Evolutionary conservation across 257 asterid species (phyloP), one percentile per base, ranked within the genome.

Genomic region (Solanum corneliomulleri): DNA sequence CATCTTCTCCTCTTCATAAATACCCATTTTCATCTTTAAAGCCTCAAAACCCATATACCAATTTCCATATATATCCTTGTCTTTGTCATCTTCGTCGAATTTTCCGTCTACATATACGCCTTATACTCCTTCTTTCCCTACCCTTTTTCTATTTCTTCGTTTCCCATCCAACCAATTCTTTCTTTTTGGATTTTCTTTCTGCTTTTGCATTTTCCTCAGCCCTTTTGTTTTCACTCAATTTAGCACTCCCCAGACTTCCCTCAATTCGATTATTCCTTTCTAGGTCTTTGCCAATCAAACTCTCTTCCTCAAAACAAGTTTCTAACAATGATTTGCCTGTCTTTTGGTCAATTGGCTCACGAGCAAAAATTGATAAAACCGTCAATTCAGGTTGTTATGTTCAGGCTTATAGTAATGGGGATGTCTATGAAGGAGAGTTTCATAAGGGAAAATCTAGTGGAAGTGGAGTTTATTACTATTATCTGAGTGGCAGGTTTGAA

Each of bases 381-480:
- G 86, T 90, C 1, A 92, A 93, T 69, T 95, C 98, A 0, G 99
- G 98, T 78, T 94, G 92, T 86, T 93, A 87, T 89, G 98, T 95
- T 86, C 95, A 95, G 89, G 98, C 98, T 1, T 96, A 93, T 44
- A 92, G 95, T 88, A 96, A 96, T 37, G 98, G 99, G 60, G 99
- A 96, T 91, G 98, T 96, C 58, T 96, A 94, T 14, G 99, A 96
- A 93, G 98, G 99, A 9, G 98, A 96, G 92, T 96, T 93, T 90
- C 98, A 96, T 64, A 94, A 95, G 92, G 99, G 98, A 10, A 95
- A 94, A 82, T 93, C 97, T 84, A 94, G 95, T 88, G 98, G 99
- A 13, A 92, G 94, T 90, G 99, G 99, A 74, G 99, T 96, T n/a
- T 96, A 95, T 92, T 95, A 94, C 90, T 96, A 95, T 92, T 93